Evolutionary conservation across 1,139 yeast species (phyloP).

Genomic region (Geotrichum cucujoidarum): DNA sequence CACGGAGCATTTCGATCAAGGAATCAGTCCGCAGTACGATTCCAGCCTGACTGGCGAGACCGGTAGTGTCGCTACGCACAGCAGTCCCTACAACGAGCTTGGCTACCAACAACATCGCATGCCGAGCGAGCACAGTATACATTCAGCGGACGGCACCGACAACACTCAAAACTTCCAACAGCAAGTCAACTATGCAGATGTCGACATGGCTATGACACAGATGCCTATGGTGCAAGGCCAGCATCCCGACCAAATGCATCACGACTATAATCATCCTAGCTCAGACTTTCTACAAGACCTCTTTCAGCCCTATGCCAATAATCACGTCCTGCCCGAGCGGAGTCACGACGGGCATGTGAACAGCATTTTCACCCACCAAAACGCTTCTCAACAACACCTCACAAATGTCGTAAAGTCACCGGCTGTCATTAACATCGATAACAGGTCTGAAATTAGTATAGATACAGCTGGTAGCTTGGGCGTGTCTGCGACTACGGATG

Average conservation of each 20-base stretch:
- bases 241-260: no score
- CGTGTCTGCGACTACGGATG: conserved; percentile 20
- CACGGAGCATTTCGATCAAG: no score
- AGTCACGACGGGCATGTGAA: not conserved
- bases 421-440: conserved; percentile 17
- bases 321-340: not conserved
- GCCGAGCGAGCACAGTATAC: no score
- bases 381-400: not conserved
- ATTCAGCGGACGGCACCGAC: no score
- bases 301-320: conserved; percentile 11
- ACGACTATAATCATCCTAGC: no score
- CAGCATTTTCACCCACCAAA: not conserved
- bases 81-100: no score
- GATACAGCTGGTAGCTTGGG: not conserved
- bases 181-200: no score
- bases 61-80: no score
- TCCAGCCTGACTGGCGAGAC: conserved; percentile 8
- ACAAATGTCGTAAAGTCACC: conserved; percentile 24
- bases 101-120: no score
- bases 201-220: not conserved
- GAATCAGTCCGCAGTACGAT: conserved; percentile 1
- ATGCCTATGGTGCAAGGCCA: not conserved
- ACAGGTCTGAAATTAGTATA: not conserved
- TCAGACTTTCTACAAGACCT: conserved; percentile 8
- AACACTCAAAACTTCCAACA: no score